A percentile compares a stretch with the other conserved stretches of the same genome.
Evolutionary conservation across 2,329 filamentous ascomycete genomes (phyloP).

Genomic region (Paramyrothecium sp.): DNA sequence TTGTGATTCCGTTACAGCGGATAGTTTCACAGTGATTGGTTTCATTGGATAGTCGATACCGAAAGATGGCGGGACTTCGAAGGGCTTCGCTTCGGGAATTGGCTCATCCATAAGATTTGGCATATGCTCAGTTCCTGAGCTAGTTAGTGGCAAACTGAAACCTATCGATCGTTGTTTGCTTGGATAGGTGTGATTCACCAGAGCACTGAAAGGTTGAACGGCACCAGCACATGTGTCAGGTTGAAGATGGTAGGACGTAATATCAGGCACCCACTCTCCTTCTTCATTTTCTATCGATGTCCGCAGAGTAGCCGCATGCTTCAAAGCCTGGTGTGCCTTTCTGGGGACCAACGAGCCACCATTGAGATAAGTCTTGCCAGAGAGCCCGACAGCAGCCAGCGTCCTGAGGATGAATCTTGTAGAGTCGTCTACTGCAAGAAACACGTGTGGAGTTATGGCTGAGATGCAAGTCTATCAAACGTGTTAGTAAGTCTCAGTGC

Average conservation of each 20-base stretch:
- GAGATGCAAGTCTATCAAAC: neutral
- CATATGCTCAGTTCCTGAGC: neutral
- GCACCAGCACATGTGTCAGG: neutral
- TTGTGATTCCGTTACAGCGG: no score
- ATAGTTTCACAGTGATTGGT: no score
- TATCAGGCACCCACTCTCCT: neutral
- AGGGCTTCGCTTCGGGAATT: neutral
- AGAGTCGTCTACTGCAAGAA: neutral
- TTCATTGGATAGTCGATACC: neutral
- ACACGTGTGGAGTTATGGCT: neutral
- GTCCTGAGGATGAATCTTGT: neutral
- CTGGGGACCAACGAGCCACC: neutral
- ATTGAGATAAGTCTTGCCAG: neutral
- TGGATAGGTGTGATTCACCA: neutral
- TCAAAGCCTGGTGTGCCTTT: constrained; percentile 4
- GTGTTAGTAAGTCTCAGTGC: neutral
- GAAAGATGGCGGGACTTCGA: neutral
- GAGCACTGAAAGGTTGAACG: neutral
- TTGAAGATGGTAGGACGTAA: neutral
- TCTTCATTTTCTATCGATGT: neutral
- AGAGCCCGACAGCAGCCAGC: neutral
- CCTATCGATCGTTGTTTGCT: neutral
- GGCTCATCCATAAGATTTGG: neutral
- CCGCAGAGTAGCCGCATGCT: neutral
- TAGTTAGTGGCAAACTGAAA: neutral